A percentile compares a stretch with the other conserved stretches of the same genome.
phyloP scores from a whole-genome alignment of 192 early-diverging fungal species.

The Irineochytrium annulatum region DNA sequence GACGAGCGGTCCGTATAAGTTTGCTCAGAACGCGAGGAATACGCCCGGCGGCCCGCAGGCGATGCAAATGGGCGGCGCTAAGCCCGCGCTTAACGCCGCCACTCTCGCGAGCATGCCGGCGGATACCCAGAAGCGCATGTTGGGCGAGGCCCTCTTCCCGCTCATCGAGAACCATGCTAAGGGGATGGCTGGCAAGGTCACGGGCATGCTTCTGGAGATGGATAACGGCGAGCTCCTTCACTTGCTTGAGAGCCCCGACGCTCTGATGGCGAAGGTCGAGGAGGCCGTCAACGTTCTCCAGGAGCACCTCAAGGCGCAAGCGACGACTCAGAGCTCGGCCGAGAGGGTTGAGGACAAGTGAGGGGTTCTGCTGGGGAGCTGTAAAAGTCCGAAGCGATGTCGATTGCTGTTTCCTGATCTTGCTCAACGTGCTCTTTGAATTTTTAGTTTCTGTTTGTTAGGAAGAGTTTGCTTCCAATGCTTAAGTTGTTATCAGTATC shows the following conservation, averaged over 20 bases:
- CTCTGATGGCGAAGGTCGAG: constrained; percentile 73
- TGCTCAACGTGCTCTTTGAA: too few relatives aligned
- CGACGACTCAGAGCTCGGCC: too few relatives aligned
- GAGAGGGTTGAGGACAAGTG: too few relatives aligned
- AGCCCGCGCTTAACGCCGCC: constrained; percentile 65
- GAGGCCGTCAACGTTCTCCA: constrained; percentile 86
- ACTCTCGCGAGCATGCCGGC: constrained; percentile 71
- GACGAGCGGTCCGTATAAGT: constrained; percentile 40
- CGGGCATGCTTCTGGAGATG: constrained; percentile 99
- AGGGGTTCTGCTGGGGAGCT: too few relatives aligned
- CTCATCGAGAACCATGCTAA: constrained; percentile 70
- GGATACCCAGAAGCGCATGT: constrained; percentile 92
- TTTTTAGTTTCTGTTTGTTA: too few relatives aligned
- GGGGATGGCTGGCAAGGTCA: constrained; percentile 91
- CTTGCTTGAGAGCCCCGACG: constrained; percentile 76
- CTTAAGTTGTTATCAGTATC: too few relatives aligned
- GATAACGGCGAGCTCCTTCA: constrained; percentile 90
- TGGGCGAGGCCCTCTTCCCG: constrained; percentile 94
- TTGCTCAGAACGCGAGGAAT: constrained; percentile 48
- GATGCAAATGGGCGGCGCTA: constrained; percentile 34
- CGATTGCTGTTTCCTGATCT: too few relatives aligned
- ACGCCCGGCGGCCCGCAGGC: constrained; percentile 28
- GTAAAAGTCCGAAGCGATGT: too few relatives aligned
- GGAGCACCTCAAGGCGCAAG: constrained; percentile 46
- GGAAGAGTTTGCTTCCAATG: too few relatives aligned